Evolutionary conservation across 2,329 filamentous ascomycete species (phyloP).

Genomic region (Aspergillus viridinutans): DNA sequence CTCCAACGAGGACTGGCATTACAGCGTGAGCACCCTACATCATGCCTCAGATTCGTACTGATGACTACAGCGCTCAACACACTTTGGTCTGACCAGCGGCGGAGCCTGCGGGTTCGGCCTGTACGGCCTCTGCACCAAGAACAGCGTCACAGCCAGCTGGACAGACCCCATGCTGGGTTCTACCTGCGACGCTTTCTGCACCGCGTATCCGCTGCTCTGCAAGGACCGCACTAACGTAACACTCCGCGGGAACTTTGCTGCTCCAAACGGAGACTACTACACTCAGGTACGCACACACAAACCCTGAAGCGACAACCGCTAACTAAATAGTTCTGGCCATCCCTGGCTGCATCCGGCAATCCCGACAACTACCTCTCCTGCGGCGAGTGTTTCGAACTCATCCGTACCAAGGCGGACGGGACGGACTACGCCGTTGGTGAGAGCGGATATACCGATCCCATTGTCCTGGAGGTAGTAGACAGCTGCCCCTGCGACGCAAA

Average conservation of each 20-base stretch:
- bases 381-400: neutral
- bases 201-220: neutral
- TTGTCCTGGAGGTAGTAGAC: neutral
- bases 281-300: neutral
- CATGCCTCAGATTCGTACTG: too few relatives aligned
- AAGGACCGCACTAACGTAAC: neutral
- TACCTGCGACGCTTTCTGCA: neutral
- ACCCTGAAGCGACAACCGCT: too few relatives aligned
- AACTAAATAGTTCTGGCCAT: neutral
- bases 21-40: too few relatives aligned
- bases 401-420: neutral
- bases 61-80: too few relatives aligned
- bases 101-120: too few relatives aligned
- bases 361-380: neutral
- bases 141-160: too few relatives aligned
- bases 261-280: neutral
- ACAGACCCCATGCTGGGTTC: too few relatives aligned
- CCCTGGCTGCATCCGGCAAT: neutral
- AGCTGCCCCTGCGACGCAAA: neutral
- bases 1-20: too few relatives aligned
- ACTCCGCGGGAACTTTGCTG: neutral
- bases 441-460: neutral
- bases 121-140: too few relatives aligned
- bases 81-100: too few relatives aligned
- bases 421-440: neutral